Base-by-base conservation (phyloP, 2,329 filamentous ascomycete genomes). In the Fusarium sp. region DNA sequence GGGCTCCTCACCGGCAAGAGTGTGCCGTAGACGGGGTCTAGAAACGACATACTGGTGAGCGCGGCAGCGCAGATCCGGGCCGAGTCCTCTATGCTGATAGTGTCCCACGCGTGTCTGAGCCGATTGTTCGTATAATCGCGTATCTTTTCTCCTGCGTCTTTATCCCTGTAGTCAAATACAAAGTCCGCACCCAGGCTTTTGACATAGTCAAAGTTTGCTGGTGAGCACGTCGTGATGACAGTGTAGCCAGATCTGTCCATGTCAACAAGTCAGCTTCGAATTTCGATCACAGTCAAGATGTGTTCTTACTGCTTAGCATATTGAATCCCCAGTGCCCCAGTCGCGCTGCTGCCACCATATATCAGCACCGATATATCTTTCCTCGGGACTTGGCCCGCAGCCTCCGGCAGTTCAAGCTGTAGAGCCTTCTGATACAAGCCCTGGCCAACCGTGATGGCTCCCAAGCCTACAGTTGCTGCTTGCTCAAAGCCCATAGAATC, bases 301-400 rank as follows among this genome's bases (percentile, higher is more conserved):
- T 39, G 18, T 37, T 60, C 27, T 23, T 23, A 65, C n/a, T 79
- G 70, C 66, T 79, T 81, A 48, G 81, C 81, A 61, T 74, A 81
- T 71, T 84, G 82, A 65, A 84, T 81, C 4, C 78, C 82, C 56
- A 88, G 86, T 47, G 88, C 85, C 76, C 84, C 85, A 2, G 87
- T 88, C 4, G 86, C 87, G 11, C 84, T 89, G 75, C 86, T 86
- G 13, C 81, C 82, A 46, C 82, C 83, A 46, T 84, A 83, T 60
- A 84, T 82, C 4, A 84, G 70, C 47, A 85, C 71, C 1, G 81
- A 77, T 40, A 81, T 72, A 37, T 81, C 75, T 23, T 80, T 77
- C 15, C 77, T 77, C 37, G 75, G 60, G 7, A 82, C 79, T 10
- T 76, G 60, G 16, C 68, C 79, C 1, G 88, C 3, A 87, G 75